Percentiles rank a stretch among this genome's conserved stretches.
phyloP scores from a whole-genome alignment of 2,329 filamentous ascomycete species.

The Aureobasidium sp. region DNA sequence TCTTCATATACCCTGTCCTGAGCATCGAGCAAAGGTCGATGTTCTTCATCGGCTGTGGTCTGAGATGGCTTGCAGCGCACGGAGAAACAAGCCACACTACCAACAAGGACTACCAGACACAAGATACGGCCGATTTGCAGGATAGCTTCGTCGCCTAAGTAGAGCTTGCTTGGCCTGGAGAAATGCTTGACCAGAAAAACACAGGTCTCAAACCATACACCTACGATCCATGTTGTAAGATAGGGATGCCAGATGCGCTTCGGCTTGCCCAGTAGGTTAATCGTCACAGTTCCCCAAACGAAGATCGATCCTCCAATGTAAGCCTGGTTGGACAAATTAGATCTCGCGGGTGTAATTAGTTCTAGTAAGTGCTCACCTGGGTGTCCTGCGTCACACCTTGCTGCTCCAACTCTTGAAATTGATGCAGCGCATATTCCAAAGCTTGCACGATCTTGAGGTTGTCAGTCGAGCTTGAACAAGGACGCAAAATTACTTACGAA shows the following conservation, averaged over 20 bases:
- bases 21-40: constrained; percentile 15
- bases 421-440: neutral
- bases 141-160: constrained; percentile 14
- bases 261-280: neutral
- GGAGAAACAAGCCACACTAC: constrained; percentile 5
- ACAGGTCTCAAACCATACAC: constrained; percentile 21
- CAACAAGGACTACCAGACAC: constrained; percentile 17
- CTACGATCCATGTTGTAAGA: constrained; percentile 23
- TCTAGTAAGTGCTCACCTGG: neutral
- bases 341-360: neutral
- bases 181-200: constrained; percentile 19
- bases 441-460: constrained; percentile 1
- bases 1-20: constrained; percentile 16
- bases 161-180: constrained; percentile 4
- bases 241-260: constrained; percentile 26
- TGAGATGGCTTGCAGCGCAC: neutral
- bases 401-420: constrained; percentile 2
- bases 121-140: constrained; percentile 19
- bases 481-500: neutral
- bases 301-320: constrained; percentile 10
- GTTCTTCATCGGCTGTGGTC: neutral
- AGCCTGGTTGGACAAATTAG: neutral
- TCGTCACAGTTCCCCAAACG: constrained; percentile 2
- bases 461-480: neutral
- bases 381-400: neutral